Evolutionary conservation across 139 green algal genomes (phyloP).

Genomic region (Desmodesmus armatus): DNA sequence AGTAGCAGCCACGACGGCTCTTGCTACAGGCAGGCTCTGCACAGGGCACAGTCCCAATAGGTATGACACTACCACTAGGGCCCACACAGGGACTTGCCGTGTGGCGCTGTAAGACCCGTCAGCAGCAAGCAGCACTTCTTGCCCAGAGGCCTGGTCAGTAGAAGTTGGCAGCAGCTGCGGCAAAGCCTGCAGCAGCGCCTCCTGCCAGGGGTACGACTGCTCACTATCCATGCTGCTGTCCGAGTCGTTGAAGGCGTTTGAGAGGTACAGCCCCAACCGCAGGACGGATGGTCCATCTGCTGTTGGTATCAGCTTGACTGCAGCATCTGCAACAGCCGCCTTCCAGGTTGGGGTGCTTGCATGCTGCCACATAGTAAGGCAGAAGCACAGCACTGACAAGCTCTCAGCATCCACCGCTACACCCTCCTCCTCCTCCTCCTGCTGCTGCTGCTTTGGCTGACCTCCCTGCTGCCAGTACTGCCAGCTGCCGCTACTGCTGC

Average conservation of each 20-base stretch:
- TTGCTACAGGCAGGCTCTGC: too few species aligned
- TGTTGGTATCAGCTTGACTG: not conserved
- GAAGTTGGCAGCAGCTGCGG: not conserved
- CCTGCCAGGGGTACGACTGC: not conserved
- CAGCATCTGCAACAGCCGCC: conserved; percentile 12
- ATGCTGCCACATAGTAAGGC: conserved; percentile 16
- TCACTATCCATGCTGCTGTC: not conserved
- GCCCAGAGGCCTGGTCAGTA: not conserved
- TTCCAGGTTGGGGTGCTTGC: not conserved
- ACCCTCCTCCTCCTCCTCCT: not conserved
- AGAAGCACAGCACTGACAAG: conserved; percentile 38
- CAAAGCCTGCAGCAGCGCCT: not conserved
- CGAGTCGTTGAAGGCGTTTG: not conserved
- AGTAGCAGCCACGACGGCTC: not conserved
- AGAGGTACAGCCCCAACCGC: not conserved
- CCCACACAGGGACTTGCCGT: too few species aligned
- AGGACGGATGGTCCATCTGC: conserved; percentile 26
- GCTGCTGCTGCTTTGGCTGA: conserved; percentile 15
- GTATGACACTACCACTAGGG: too few species aligned
- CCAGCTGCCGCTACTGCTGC: conserved; percentile 10
- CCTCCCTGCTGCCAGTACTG: not conserved
- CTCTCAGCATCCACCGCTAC: conserved; percentile 8
- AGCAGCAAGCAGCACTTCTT: not conserved
- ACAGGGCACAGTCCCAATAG: too few species aligned
- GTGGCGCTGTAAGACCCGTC: too few species aligned